A percentile compares a stretch with the other conserved stretches of the same genome.
phyloP scores from a whole-genome alignment of 2,329 filamentous ascomycete species.

The Scedosporium apiospermum region DNA sequence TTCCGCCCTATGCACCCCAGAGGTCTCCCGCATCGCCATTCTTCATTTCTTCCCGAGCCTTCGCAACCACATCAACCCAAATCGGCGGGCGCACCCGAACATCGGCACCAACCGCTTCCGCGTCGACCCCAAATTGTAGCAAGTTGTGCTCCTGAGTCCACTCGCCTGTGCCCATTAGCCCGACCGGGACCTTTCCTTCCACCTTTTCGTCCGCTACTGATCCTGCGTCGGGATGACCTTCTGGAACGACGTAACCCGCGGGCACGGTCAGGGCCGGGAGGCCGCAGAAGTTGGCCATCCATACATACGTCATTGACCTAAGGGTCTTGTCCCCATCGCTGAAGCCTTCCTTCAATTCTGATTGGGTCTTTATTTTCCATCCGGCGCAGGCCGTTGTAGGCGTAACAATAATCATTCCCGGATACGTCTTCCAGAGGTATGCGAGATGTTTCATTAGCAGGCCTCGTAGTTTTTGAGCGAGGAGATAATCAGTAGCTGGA shows the following conservation, averaged over 20 bases:
- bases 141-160: conserved; percentile 42
- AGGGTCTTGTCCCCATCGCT: conserved; percentile 37
- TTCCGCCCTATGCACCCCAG: neutral
- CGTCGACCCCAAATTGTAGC: conserved; percentile 37
- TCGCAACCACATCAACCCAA: conserved; percentile 36
- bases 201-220: conserved; percentile 21
- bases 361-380: conserved; percentile 27
- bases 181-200: conserved; percentile 36
- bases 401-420: conserved; percentile 61
- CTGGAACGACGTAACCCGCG: conserved; percentile 32
- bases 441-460: conserved; percentile 64
- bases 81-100: conserved; percentile 22
- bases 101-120: conserved; percentile 28
- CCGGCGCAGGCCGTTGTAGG: conserved; percentile 51
- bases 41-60: conserved; percentile 17
- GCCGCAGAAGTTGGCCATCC: conserved; percentile 42
- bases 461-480: conserved; percentile 60
- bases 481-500: conserved; percentile 54
- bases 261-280: conserved; percentile 35
- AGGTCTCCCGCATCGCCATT: neutral
- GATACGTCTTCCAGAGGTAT: conserved; percentile 53
- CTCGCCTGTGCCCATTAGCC: conserved; percentile 45
- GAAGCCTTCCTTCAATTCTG: conserved; percentile 29
- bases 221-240: conserved; percentile 19
- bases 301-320: conserved; percentile 38